Evolutionary conservation across 768 basidiomycete genomes (phyloP), one percentile per base, ranked within the genome.

Genomic region (Amanita fuliginea): DNA sequence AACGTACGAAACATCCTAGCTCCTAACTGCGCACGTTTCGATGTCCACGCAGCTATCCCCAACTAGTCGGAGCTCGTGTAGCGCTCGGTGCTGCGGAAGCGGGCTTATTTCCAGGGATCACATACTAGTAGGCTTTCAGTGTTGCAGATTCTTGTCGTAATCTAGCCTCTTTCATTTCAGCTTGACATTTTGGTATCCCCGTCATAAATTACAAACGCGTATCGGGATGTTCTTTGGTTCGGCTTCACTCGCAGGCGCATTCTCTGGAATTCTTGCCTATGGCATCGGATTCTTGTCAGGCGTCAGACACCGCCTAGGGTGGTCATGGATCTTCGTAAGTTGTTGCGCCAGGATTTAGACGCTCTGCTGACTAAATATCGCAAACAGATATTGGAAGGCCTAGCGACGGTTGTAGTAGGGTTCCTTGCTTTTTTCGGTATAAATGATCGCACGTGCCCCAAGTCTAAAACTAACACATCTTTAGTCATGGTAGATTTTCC

Each of bases 101-200:
- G 4, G 83, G 85, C 2, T 59, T 86, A 10, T 86, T 82, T 62
- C 83, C 85, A 8, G 84, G 83, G 24, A 80, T 86, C 8, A 73
- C 77, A 0, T 87, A 84, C 66, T 86, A 83, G 83, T 83, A 48
- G 41, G 73, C 60, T 4, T 6, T n/a, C 21, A 30, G 4, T 36
- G 16, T 14, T 14, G 22, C 24, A 30, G 33, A 41, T 6, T 9
- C 3, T 24, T 19, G 30, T 7, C 13, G 11, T 11, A 19, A 11
- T 6, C 11, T 34, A 24, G 19, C 14, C 30, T n/a, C n/a, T 30
- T 30, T 16, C 16, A 36, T 36, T 22, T 43, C 49, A 81, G 78
- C 55, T 64, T 86, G 21, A 80, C 78, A 3, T 62, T 81, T 18
- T 85, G 82, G 81, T 86, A 86, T 54, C 79, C 80, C 4, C 71